Base-by-base conservation (phyloP, 768 basidiomycete species). In the Xerocomellus chrysenteron region DNA sequence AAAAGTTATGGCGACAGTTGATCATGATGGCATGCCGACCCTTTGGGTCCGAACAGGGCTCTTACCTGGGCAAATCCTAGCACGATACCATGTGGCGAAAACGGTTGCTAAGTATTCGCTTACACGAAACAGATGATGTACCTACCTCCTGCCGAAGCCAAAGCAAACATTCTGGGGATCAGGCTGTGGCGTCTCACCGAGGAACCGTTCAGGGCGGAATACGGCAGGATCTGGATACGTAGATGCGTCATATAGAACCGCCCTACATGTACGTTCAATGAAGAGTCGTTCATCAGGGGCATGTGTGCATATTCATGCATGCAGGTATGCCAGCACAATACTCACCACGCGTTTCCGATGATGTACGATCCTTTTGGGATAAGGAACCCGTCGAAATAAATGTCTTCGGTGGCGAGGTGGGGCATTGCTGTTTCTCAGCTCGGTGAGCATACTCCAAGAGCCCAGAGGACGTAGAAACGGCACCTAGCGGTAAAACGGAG, bases 221-320 rank as follows among this genome's bases (percentile, higher is more conserved):
- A 42, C 55, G 1, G 42, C 39, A 2, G 76, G 75, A 44, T 74
- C 64, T 8, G 68, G 64, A 52, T 77, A 76, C 5, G 46, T 68
- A 7, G 73, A 66, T 2, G 76, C 75, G 64, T 87, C 79, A 45
- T 80, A 79, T 1, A 82, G 68, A 67, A 86, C 79, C n/a, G 68
- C 71, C 83, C 85, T 84, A 51, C 40, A n/a, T 1, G 21, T 5
- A 13, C 6, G 10, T 47, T 37, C 19, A 49, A 21, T 21, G 26
- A 3, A 6, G 10, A 14, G 26, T 7, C 13, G 4, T 36, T 24
- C 19, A 17, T 19, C 21, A 6, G 19, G 41, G 11, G 11, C 21
- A 21, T n/a, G 33, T 13, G 7, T 16, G 10, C 69, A 55, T 13
- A 41, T 42, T 19, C 33, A 37, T 4, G 61, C 10, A 3, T 26